These are phyloP conservation scores for Linnemannia elongata DNA, from an alignment of 192 early-diverging fungal genomes.

Conservation along the genomic window DNA sequence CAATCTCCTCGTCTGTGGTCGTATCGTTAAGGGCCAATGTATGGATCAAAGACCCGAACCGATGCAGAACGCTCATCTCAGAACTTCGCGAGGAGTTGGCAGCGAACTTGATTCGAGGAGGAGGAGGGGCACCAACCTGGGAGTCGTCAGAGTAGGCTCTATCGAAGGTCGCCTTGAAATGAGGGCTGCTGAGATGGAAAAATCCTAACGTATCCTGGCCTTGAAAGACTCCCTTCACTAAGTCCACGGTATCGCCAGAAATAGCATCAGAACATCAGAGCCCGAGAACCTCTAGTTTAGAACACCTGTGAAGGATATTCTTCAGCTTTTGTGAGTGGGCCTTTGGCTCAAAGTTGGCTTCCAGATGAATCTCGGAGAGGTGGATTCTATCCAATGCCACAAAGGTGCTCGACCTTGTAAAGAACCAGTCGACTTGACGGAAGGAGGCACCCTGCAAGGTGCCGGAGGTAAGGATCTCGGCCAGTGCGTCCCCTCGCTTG, in stretches of 20 bases:
- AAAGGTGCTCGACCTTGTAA: constrained; percentile 7
- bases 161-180: constrained; percentile 19
- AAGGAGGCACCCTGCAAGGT: background rate
- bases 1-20: constrained; percentile 7
- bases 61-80: background rate
- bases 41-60: background rate
- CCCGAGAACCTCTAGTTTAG: background rate
- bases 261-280: background rate
- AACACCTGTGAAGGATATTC: background rate
- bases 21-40: background rate
- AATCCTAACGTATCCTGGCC: background rate
- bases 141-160: constrained; percentile 3
- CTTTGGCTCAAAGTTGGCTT: constrained; percentile 22
- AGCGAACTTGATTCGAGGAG: background rate
- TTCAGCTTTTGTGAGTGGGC: background rate
- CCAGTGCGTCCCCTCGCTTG: constrained; percentile 11
- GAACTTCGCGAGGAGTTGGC: background rate
- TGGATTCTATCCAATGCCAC: background rate
- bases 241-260: constrained; percentile 15
- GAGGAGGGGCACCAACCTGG: background rate
- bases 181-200: constrained; percentile 6
- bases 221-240: background rate
- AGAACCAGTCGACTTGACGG: background rate
- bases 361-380: constrained; percentile 11
- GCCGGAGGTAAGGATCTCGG: background rate